A percentile compares a stretch with the other conserved stretches of the same genome.
Conservation (phyloP, 352 stramenopile species). For the Phytophthora syringae region DNA sequence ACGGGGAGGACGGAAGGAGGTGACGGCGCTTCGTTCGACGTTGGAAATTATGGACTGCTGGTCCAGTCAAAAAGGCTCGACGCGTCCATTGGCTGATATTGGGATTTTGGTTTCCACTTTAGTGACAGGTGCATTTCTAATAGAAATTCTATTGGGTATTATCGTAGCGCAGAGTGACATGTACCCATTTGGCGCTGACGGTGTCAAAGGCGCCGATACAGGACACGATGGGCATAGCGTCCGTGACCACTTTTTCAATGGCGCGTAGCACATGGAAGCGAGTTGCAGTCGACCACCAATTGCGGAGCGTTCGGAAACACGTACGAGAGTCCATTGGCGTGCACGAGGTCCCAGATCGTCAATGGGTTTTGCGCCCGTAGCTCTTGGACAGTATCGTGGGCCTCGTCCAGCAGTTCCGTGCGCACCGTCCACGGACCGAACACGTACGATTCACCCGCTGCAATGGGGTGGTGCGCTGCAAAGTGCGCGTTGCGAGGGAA, state of each 20-base stretch:
- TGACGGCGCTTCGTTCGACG: not conserved
- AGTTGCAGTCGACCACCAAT: constrained; percentile 66
- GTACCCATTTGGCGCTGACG: constrained; percentile 41
- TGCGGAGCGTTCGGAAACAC: constrained; percentile 59
- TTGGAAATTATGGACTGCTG: constrained; percentile 4
- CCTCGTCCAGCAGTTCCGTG: constrained; percentile 39
- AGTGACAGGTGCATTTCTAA: constrained; percentile 13
- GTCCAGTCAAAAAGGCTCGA: constrained; percentile 7
- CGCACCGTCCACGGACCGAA: constrained; percentile 68
- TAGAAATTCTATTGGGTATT: constrained; percentile 23
- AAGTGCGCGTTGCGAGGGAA: constrained; percentile 51
- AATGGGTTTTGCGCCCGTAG: constrained; percentile 41
- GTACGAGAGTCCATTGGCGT: constrained; percentile 57
- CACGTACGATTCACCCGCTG: constrained; percentile 43
- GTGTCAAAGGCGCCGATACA: constrained; percentile 49
- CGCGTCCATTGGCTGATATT: constrained; percentile 18
- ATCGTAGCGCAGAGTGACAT: constrained; percentile 43
- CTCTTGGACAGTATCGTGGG: constrained; percentile 31
- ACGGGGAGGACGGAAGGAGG: not conserved
- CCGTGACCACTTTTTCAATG: constrained; percentile 77
- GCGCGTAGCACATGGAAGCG: constrained; percentile 58
- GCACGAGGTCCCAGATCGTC: constrained; percentile 68
- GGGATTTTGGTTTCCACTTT: constrained; percentile 1
- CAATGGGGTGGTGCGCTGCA: constrained; percentile 23
- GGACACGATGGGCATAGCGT: constrained; percentile 73